These are phyloP conservation scores for Cladobotryum mycophilum DNA, from an alignment of 2,329 filamentous ascomycete genomes.

Conservation along the genomic window DNA sequence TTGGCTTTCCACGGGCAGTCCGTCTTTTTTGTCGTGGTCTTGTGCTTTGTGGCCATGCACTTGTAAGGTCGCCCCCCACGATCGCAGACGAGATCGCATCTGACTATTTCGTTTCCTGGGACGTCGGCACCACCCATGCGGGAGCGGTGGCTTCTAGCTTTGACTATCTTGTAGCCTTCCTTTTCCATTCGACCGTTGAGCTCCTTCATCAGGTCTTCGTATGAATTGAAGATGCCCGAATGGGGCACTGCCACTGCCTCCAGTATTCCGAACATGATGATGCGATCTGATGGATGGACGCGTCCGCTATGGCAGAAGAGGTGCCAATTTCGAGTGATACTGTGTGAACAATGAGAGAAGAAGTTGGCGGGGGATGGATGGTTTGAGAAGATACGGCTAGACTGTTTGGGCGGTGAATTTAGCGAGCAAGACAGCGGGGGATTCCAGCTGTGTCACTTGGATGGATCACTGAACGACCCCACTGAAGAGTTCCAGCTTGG, in stretches of 20 bases:
- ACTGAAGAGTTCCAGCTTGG: too few species aligned
- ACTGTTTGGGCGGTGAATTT: too few species aligned
- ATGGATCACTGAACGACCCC: too few species aligned
- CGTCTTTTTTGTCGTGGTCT: slow-evolving; percentile 41
- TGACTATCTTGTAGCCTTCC: slow-evolving; percentile 42
- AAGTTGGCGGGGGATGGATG: too few species aligned
- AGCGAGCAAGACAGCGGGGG: too few species aligned
- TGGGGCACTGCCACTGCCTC: slow-evolving; percentile 33
- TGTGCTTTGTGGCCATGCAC: slow-evolving; percentile 38
- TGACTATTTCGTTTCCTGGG: slow-evolving; percentile 37
- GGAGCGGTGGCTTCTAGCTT: slow-evolving; percentile 37
- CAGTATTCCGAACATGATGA: slow-evolving; percentile 36
- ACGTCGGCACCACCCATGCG: slow-evolving; percentile 35
- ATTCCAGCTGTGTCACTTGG: too few species aligned
- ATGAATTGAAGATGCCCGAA: slow-evolving; percentile 31
- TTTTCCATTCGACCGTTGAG: slow-evolving; percentile 37
- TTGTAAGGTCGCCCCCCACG: slow-evolving; percentile 38
- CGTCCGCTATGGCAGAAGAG: background rate
- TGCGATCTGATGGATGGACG: background rate
- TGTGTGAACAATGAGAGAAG: too few species aligned
- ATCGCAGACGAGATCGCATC: slow-evolving; percentile 41
- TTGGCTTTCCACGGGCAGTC: slow-evolving; percentile 42
- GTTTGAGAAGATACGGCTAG: too few species aligned
- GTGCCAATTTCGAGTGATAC: too few species aligned
- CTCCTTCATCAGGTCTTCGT: slow-evolving; percentile 36